A percentile compares a stretch with the other conserved stretches of the same genome.
Conservation (phyloP, 805 yeast genomes). For the Wickerhamiella allomyrinae region DNA sequence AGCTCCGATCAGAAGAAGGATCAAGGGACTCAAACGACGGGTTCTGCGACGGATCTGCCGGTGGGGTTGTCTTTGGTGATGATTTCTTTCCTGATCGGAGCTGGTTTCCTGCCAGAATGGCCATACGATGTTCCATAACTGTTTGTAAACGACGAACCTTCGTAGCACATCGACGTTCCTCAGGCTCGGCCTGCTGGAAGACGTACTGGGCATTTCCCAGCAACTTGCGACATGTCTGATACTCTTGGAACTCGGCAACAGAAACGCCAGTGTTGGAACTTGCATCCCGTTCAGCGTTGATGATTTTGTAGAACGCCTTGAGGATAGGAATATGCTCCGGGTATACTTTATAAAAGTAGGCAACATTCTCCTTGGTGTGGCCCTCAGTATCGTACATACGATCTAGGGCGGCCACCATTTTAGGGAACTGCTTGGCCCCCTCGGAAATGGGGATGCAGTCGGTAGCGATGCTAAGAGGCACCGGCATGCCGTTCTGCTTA, state of each 20-base stretch:
- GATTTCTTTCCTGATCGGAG: not conserved
- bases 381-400: not conserved
- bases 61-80: slow-evolving; percentile 13
- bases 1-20: too few species aligned
- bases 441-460: not conserved
- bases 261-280: not conserved
- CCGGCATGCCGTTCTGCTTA: not conserved
- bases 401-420: not conserved
- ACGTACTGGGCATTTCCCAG: slow-evolving; percentile 1
- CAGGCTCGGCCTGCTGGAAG: not conserved
- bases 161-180: not conserved
- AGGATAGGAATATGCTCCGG: not conserved
- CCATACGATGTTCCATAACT: slow-evolving; percentile 1
- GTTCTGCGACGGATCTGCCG: slow-evolving; percentile 25
- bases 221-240: not conserved
- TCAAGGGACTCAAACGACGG: not conserved
- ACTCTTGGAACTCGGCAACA: not conserved
- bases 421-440: slow-evolving; percentile 1
- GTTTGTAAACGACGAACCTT: not conserved
- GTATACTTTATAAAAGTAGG: not conserved
- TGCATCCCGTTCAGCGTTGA: slow-evolving; percentile 1
- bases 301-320: not conserved
- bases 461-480: not conserved
- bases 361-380: not conserved
- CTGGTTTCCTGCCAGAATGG: not conserved